Evolutionary conservation across 345 rosid genomes (phyloP).

Genomic region (Camelina neglecta): DNA sequence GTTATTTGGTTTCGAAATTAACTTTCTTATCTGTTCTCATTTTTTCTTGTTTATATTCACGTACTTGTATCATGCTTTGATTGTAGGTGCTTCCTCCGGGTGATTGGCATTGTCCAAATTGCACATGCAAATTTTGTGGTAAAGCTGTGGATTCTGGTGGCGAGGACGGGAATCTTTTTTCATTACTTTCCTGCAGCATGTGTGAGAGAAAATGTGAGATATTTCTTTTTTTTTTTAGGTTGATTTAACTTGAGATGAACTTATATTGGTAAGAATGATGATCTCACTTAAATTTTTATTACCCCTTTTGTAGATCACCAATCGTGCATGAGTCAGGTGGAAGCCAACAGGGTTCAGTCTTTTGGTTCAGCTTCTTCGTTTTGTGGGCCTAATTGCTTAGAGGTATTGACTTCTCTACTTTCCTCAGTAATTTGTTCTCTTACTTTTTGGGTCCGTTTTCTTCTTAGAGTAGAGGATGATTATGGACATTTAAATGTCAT

Average conservation of each 20-base stretch:
- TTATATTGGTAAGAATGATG: slow-evolving; percentile 2
- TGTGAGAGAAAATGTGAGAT: slow-evolving; percentile 86
- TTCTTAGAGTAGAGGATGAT: slow-evolving; percentile 7
- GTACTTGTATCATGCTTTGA: slow-evolving; percentile 30
- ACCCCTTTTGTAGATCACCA: slow-evolving; percentile 62
- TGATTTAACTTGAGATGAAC: slow-evolving; percentile 2
- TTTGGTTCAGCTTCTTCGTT: slow-evolving; percentile 51
- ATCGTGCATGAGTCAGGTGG: slow-evolving; percentile 61
- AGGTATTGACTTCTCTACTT: slow-evolving; percentile 55
- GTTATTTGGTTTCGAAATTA: slow-evolving; percentile 1
- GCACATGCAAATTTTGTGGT: slow-evolving; percentile 93
- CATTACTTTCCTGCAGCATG: slow-evolving; percentile 56
- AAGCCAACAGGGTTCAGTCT: slow-evolving; percentile 49
- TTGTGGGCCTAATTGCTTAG: slow-evolving; percentile 78
- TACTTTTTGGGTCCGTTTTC: not conserved
- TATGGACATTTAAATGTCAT: slow-evolving; percentile 8
- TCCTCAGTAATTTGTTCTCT: slow-evolving; percentile 13
- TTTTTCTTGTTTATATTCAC: slow-evolving; percentile 18
- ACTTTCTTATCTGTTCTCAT: not conserved
- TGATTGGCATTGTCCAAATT: slow-evolving; percentile 92
- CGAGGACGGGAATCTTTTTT: slow-evolving; percentile 38
- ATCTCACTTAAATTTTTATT: slow-evolving; percentile 35
- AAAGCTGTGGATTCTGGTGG: slow-evolving; percentile 48
- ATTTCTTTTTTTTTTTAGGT: slow-evolving; percentile 28
- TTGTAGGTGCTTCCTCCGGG: slow-evolving; percentile 88